Base-by-base conservation (phyloP, 306 rosid genomes). In the Corylus avellana region DNA sequence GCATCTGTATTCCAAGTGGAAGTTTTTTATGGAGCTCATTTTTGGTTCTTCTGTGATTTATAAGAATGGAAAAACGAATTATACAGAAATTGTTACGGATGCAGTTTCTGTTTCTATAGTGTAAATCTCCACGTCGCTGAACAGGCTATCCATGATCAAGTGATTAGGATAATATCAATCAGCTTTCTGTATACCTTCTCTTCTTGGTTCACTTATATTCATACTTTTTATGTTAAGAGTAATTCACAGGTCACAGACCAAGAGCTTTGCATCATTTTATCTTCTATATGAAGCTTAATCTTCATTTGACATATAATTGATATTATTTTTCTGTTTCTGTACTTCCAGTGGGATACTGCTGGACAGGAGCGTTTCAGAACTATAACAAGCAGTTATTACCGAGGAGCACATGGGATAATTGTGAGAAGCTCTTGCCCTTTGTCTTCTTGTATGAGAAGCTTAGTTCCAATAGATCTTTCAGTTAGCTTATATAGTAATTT, bases 281-380 rank as follows among this genome's bases (percentile, higher is more conserved):
- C 18, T 50, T 16, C 62, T 29, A 9, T 7, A 29, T 35, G 29
- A 57, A 32, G 37, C 37, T 70, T n/a, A 42, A 32, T 47, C 46
- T 37, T 72, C 3, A 12, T 58, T 56, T 58, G 9, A 42, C 17
- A 47, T 80, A 56, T 16, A 17, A 14, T 78, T 80, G 3, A 68
- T 76, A 6, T 48, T 10, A 51, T 72, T 53, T 72, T 42, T 8
- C 18, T 29, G 84, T 71, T 82, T 71, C 78, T 82, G 59, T 77
- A 54, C 75, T 44, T 72, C 37, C 63, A 95, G 98, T 95, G 98
- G 98, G 98, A 95, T 68, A 95, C 98, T 12, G 98, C 98, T 55
- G 98, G 98, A 70, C 98, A 95, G 89, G 98, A 95, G 89, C 92
- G 98, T 57, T 95, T 95, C 91, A 87, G 98, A 83, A 95, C 98